A percentile compares a stretch with the other conserved stretches of the same genome.
These are phyloP conservation scores for Russula dissimulans DNA, from an alignment of 768 basidiomycete species.

Conservation along the genomic window DNA sequence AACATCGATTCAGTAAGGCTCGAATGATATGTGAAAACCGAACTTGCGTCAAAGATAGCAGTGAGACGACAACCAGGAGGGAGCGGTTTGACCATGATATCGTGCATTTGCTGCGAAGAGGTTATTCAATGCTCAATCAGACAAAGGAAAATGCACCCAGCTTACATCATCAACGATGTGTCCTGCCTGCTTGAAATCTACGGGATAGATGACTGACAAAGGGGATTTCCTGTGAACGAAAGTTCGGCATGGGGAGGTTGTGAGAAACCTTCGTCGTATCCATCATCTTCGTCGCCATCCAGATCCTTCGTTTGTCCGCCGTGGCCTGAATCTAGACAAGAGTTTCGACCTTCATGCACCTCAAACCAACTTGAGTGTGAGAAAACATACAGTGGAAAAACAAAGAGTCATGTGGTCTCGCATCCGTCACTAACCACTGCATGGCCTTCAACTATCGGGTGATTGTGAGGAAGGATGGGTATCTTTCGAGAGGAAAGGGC, in stretches of 20 bases:
- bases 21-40: background rate
- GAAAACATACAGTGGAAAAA: conserved; percentile 40
- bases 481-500: background rate
- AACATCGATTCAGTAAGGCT: conserved; percentile 6
- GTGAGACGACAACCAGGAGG: conserved; percentile 64
- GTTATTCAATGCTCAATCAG: background rate
- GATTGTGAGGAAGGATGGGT: background rate
- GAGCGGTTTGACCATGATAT: conserved; percentile 43
- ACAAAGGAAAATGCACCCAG: conserved; percentile 17
- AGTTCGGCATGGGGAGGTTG: background rate
- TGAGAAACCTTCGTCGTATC: conserved; percentile 60
- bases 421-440: conserved; percentile 49
- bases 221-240: background rate
- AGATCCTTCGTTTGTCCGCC: conserved; percentile 83
- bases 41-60: conserved; percentile 44
- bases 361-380: background rate
- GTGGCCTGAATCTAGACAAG: conserved; percentile 70
- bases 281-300: conserved; percentile 73
- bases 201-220: conserved; percentile 73
- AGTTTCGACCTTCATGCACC: background rate
- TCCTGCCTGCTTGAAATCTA: conserved; percentile 71
- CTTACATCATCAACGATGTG: conserved; percentile 73
- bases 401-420: conserved; percentile 44
- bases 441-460: conserved; percentile 36
- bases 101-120: conserved; percentile 30